Evolutionary conservation across 2,329 filamentous ascomycete species (phyloP), one percentile per base, ranked within the genome.

Genomic region (Bertia moriformis): DNA sequence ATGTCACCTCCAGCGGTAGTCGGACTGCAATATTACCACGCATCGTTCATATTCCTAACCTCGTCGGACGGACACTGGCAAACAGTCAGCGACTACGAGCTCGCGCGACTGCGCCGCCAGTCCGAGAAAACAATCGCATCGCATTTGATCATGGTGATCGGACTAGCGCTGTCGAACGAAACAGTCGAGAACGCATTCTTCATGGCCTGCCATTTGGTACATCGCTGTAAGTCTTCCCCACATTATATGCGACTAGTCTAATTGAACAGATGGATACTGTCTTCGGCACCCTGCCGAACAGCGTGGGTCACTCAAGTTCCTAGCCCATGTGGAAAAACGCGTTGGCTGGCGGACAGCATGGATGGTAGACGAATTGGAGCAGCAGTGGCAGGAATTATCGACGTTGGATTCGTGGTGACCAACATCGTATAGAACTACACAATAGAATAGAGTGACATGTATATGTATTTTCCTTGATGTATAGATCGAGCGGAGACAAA

Each of bases 21-120:
- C 17, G 57, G 54, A 10, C 41, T 60, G 44, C 57, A 60, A 33
- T 58, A 61, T 38, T 60, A 60, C 18, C 54, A 59, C 38, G 48
- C 56, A 0, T 44, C 52, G 10, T 48, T 48, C 19, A 52, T 55
- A 5, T 48, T 57, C 4, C 45, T 57, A 4, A 50, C 52, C 3
- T 41, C 50, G n/a, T 53, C 49, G 0, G 46, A 54, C 20, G 43
- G 45, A 4, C 45, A 48, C 18, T 48, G 47, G 24, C 45, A 42
- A 14, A 32, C 40, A 0, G 39, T 46, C 14, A 51, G 42, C 14
- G 52, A 54, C 39, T 56, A 48, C 38, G 50, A 53, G 33, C 45
- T 48, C 13, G 47, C 52, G 2, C 45, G 49, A 22, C 38, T 43
- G 18, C 46, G 46, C 13, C 51, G 52, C 3, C n/a, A 49, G 10